These are phyloP conservation scores for Naematelia aurantialba DNA, from an alignment of 768 basidiomycete genomes.

Conservation along the genomic window DNA sequence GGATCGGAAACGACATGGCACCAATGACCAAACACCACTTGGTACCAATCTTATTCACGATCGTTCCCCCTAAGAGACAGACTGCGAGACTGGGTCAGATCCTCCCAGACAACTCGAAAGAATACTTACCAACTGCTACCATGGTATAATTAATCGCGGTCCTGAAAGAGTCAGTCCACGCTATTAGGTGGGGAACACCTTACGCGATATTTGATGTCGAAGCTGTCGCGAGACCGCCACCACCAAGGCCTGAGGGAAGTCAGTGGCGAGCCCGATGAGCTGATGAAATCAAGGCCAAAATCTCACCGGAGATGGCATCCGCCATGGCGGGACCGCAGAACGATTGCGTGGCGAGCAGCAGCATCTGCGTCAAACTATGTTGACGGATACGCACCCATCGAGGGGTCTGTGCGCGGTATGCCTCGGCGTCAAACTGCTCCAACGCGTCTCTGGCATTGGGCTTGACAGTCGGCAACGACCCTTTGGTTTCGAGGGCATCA, in stretches of 20 bases:
- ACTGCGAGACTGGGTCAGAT: too few species aligned
- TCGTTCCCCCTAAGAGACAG: constrained; percentile 8
- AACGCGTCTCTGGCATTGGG: constrained; percentile 1
- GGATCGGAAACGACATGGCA: constrained; percentile 8
- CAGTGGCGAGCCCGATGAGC: too few species aligned
- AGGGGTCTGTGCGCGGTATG: constrained; percentile 15
- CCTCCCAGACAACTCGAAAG: too few species aligned
- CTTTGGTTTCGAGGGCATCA: constrained; percentile 11
- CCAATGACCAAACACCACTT: constrained; percentile 8
- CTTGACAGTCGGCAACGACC: background rate
- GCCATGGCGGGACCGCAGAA: too few species aligned
- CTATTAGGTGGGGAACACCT: background rate
- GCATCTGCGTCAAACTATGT: constrained; percentile 25
- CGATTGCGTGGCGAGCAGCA: constrained; percentile 18
- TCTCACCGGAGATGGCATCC: too few species aligned
- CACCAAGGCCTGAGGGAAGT: too few species aligned
- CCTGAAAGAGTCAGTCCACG: background rate
- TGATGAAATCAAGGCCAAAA: too few species aligned
- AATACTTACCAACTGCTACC: too few species aligned
- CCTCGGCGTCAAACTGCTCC: constrained; percentile 14
- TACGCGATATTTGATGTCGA: constrained; percentile 1
- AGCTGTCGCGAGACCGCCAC: too few species aligned
- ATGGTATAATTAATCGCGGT: constrained; percentile 20
- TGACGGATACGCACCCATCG: constrained; percentile 20
- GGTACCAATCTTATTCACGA: constrained; percentile 8